A percentile compares a stretch with the other conserved stretches of the same genome.
Evolutionary conservation across 345 rosid genomes (phyloP).

Genomic region (Syzygium grande): DNA sequence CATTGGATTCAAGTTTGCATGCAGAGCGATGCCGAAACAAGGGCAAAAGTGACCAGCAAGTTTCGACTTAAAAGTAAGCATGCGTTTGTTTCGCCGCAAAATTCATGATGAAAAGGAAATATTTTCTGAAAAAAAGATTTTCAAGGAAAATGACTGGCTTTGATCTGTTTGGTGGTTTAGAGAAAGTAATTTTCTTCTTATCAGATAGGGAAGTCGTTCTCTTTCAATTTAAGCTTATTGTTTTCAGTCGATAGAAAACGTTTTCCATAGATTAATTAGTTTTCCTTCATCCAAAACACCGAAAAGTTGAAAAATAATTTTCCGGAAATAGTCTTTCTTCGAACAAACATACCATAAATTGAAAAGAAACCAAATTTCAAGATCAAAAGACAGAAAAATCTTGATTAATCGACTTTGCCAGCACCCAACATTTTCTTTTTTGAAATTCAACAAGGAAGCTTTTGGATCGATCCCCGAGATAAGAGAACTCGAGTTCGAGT

Average conservation of each 20-base stretch:
- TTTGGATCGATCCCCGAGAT: accelerated
- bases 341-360: not conserved
- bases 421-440: too few species aligned
- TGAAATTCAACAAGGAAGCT: too few species aligned
- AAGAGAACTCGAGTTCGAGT: not conserved
- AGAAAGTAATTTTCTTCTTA: not conserved
- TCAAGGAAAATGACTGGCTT: not conserved
- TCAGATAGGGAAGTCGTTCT: accelerated
- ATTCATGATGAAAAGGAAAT: accelerated
- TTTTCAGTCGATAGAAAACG: not conserved
- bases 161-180: not conserved
- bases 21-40: not conserved
- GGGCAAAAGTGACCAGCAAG: not conserved
- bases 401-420: too few species aligned
- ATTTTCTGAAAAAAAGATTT: accelerated
- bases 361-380: not conserved
- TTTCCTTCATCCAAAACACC: not conserved
- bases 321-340: accelerated
- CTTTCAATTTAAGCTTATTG: not conserved
- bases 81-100: not conserved
- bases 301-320: not conserved
- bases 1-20: not conserved
- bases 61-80: not conserved
- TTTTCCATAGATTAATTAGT: accelerated
- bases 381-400: too few species aligned